Evolutionary conservation across 1,139 yeast species (phyloP), one percentile per base, ranked within the genome.

Genomic region (Geotrichum bryndzae): DNA sequence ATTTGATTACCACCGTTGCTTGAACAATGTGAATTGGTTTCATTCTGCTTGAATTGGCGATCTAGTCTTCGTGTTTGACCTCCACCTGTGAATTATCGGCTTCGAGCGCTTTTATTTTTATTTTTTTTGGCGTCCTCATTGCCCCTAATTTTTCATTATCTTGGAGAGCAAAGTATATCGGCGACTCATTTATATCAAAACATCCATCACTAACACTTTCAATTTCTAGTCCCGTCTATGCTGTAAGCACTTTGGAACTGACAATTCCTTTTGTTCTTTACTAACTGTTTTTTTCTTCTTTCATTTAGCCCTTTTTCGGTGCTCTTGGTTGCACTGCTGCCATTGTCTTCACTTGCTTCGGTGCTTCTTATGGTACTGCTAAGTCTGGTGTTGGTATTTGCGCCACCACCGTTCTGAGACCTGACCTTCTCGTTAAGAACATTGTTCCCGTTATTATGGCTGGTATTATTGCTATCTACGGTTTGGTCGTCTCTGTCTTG

Each of bases 241-340:
- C 90, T 74, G 80, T 77, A 77, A 48, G 80, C 72, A 31, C 15
- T 11, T 35, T 50, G 35, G 27, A 22, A 22, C 25, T 31, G 15
- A 13, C 51, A 18, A 45, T 63, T 51, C 25, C 29, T 35, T 6
- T 46, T 29, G 8, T 53, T 41, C 13, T 22, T 57, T 54, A 52
- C 61, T 59, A 61, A 41, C 59, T 46, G 29, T 35, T 50, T 57
- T 60, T 63, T 2, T 27, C 31, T 27, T 18, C 18, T 18, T 18
- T 18, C 18, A 18, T 18, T 27, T 67, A 75, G 77, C 97, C 97
- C 76, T 91, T 91, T 81, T 90, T 91, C 77, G 97, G 97, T 76
- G 92, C 97, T 71, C 90, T 94, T 76, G 99, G 99, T 74, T 95
- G 99, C 82, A 96, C 99, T 66, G 92, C 98, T 63, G 98, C 99